Base-by-base conservation (phyloP, 225 moss, liverwort and hornwort species). In the Physcomitrellopsis africana region DNA sequence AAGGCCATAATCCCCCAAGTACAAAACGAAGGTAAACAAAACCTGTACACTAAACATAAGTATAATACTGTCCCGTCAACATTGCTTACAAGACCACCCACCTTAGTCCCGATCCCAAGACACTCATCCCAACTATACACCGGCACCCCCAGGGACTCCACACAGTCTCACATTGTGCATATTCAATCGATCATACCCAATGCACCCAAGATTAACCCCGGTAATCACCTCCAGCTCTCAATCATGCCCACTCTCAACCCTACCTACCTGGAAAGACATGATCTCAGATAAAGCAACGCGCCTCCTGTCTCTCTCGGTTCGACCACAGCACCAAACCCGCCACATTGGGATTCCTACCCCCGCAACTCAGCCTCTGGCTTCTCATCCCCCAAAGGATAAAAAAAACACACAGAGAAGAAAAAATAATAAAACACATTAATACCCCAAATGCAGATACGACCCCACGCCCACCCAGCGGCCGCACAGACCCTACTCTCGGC, bases 291-390 rank as follows among this genome's bases (percentile, higher is more conserved):
- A 37, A 26, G 58, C 64, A 65, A 56, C 63, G 8, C 58, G 64
- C 69, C 58, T 58, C 53, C 29, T 29, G 64, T 11, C 75, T 57
- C 63, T 63, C 57, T 17, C 37, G 69, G 32, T 41, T 48, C 76
- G 37, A 68, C 69, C 57, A 26, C 74, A 63, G 45, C 70, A 41
- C 56, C 48, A 68, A 17, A 37, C 55, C 74, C 57, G 23, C 68
- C 68, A 68, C 75, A 74, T 75, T 43, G 75, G 64, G 57, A 64
- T 75, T 19, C 64, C 64, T 69, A 18, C 63, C 48, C 8, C 61
- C 20, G 54, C 75, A 20, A 37, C 29, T 37, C 7, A 37, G 32
- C 7, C 32, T 37, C 32, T 37, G 32, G 1, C 32, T 37, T 37
- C 32, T 37, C 32, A 7, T 37, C 32, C 7, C 32, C 32, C 32